Evolutionary conservation across 169 alveolate genomes (phyloP), one percentile per base, ranked within the genome.

Genomic region (Plasmodium knowlesi): DNA sequence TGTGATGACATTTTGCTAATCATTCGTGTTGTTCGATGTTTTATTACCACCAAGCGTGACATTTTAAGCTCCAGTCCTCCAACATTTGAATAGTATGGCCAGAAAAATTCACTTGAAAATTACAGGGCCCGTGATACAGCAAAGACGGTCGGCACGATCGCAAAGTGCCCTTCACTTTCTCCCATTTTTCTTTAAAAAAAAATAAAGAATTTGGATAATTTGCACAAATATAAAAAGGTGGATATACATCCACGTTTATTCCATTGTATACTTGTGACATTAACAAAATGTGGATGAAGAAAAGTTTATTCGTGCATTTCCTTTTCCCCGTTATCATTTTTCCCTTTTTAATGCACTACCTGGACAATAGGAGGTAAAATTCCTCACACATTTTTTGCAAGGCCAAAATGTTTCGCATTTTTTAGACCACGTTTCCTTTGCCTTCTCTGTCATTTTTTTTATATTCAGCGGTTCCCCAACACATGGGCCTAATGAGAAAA

Each of bases 331-430:
- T 79, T 71, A 37, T 28, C 37, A 14, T 37, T 46, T 1, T 28
- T 39, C 74, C 41, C 78, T 25, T 46, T 80, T 92, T 37, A 19
- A 54, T 71, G 72, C 39, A 50, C 19, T 92, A 91, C 96, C 97
- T 67, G 97, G 97, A 95, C 97, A 96, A 46, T 82, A 83, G 54
- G 72, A 92, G 3, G 97, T 95, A 74, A 85, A 96, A 28, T 88
- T 85, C 70, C 97, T 93, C 19, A 83, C 92, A 92, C 97, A 96
- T 82, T 70, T 71, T 41, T 82, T 93, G 86, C 97, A 96, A 16
- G 97, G 97, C 97, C 97, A 96, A 92, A 92, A 94, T 39, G 96
- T 94, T 94, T 95, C 92, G 73, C 97, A 96, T 46, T 92, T 81
- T 28, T 54, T 82, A 30, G 97, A 80, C 97, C 97, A 96, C 34